These are phyloP conservation scores for carrot (Daucus carota) DNA, from an alignment of 129 eudicot species.

Conservation along the genomic window DH1_v3.0 NC_030387.2:5471501-5472000, in stretches of 20 bases:
- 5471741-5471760: no score
- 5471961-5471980: no score
- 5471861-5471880: no score
- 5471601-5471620: conserved; percentile 8
- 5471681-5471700: neutral
- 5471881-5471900: no score
- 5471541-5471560: neutral
- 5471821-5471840: no score
- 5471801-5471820: no score
- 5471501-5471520: neutral
- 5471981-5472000: no score
- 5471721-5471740: neutral
- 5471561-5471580: neutral
- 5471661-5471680: neutral
- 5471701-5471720: neutral
- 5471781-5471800: neutral
- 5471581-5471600: neutral
- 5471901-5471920: no score
- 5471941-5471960: no score
- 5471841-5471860: no score
- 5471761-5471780: neutral
- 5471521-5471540: conserved; percentile 13
- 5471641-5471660: neutral
- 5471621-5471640: conserved; percentile 1
- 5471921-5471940: no score